These are phyloP conservation scores for Backusella circina DNA, from an alignment of 192 early-diverging fungal genomes.

Conservation along the genomic window DNA sequence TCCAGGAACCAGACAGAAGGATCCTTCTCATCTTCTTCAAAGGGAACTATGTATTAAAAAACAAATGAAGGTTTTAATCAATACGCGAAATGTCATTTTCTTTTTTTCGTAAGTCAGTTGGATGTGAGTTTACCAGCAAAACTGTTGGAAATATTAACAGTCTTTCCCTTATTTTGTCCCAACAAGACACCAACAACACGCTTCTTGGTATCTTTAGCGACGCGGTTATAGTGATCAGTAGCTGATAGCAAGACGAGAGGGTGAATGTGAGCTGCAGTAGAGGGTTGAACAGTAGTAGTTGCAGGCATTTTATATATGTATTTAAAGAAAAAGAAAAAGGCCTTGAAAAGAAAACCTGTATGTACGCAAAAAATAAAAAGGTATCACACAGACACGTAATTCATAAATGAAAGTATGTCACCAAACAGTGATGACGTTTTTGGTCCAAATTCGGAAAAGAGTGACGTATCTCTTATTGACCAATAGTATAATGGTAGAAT, in stretches of 20 bases:
- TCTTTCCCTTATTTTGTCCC: slow-evolving; percentile 83
- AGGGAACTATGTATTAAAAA: slow-evolving; percentile 74
- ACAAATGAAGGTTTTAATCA: not conserved
- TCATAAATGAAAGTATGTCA: not conserved
- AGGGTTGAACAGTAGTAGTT: slow-evolving; percentile 43
- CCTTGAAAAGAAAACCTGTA: not conserved
- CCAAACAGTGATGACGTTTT: not conserved
- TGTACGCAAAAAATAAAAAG: not conserved
- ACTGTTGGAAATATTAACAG: slow-evolving; percentile 95
- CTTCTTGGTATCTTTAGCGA: slow-evolving; percentile 91
- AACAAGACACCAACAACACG: slow-evolving; percentile 95
- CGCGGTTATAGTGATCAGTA: slow-evolving; percentile 98
- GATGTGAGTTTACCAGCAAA: too few relatives aligned
- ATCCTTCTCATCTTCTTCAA: slow-evolving; percentile 99
- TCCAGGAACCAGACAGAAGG: slow-evolving; percentile 98
- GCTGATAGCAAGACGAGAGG: slow-evolving; percentile 98
- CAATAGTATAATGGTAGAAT: not conserved
- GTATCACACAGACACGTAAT: slow-evolving; percentile 1
- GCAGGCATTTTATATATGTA: slow-evolving; percentile 29
- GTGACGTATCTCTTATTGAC: not conserved
- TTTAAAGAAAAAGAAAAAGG: not conserved
- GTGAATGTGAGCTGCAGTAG: slow-evolving; percentile 80
- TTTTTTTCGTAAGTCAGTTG: too few relatives aligned
- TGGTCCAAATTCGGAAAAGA: not conserved
- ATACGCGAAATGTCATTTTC: not conserved